Percentiles rank a stretch among this genome's conserved stretches.
Conservation (phyloP, 1,284 basidiomycete genomes). For the Tausonia pullulans region DNA sequence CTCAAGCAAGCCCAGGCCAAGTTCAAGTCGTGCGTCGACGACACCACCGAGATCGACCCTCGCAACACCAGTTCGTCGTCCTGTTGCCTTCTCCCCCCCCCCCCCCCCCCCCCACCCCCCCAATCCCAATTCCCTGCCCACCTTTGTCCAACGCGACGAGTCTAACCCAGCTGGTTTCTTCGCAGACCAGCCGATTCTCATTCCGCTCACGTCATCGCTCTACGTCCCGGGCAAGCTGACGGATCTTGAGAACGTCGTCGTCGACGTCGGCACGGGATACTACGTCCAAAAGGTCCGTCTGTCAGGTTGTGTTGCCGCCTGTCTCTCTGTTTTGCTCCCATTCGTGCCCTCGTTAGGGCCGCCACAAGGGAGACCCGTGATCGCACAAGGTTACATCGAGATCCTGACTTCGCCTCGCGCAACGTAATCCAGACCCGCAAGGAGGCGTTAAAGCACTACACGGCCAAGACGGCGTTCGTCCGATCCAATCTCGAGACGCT, state of each 20-base stretch:
- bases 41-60: slow-evolving; percentile 64
- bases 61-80: slow-evolving; percentile 52
- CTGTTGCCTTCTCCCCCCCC: background rate
- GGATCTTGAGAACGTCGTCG: slow-evolving; percentile 75
- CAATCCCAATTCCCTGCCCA: too few relatives aligned
- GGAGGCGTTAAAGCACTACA: slow-evolving; percentile 69
- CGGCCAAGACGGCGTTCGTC: slow-evolving; percentile 63
- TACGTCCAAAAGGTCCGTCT: slow-evolving; percentile 77
- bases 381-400: too few relatives aligned
- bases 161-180: too few relatives aligned
- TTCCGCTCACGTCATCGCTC: slow-evolving; percentile 85
- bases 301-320: background rate
- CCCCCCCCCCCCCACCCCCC: background rate
- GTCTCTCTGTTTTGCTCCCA: background rate
- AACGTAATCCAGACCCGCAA: slow-evolving; percentile 49
- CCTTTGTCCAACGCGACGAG: too few relatives aligned
- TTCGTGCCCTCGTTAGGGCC: slow-evolving; percentile 8
- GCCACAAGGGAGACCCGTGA: background rate
- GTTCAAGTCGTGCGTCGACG: slow-evolving; percentile 74
- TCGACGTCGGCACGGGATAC: slow-evolving; percentile 94
- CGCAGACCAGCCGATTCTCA: slow-evolving; percentile 71
- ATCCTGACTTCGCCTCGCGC: background rate
- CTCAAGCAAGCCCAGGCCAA: slow-evolving; percentile 86
- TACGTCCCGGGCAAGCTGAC: slow-evolving; percentile 86
- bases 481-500: slow-evolving; percentile 65